Evolutionary conservation across 73 alveolate genomes (phyloP), one percentile per base, ranked within the genome.

Genomic region (Paraurostyla sp.): DNA sequence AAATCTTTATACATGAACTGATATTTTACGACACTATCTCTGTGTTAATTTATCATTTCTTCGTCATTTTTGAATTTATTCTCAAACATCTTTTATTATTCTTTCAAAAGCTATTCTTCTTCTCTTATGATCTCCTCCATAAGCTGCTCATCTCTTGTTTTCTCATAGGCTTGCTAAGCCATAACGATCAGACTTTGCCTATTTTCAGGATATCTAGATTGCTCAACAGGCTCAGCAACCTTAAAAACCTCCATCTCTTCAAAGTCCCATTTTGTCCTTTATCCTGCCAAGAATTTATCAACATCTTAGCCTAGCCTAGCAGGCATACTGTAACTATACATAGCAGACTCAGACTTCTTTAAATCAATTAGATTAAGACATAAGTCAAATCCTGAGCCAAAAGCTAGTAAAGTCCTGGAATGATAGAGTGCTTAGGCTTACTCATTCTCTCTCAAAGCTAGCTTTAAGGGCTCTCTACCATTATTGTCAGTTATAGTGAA

Each of bases 311-410:
- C 88, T 6, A 69, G 33, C 56, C 78, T 48, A 6, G 78, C 57
- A 20, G 95, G 95, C 65, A 90, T 54, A 18, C 6, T 1, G 69
- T 68, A 90, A 6, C 89, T 43, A 63, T 80, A 90, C 71, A 90
- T 43, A 36, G 95, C 85, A 2, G 88, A 52, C 62, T 90, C 92
- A n/a, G 78, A 43, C 42, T 80, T 81, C 50, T 90, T 90, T 23
- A 90, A 38, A 45, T 90, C 95, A 40, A 90, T 90, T 0, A 90
- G 69, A 58, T 90, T 90, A 11, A 90, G 22, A 13, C 81, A 33
- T 13, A 90, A 60, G 52, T 90, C 95, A 52, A 56, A 89, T 0
- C 95, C 95, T 15, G 84, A 40, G 6, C 95, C 95, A 71, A 81
- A 90, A 1, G 89, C 92, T 33, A 90, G 22, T 18, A 43, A 22